These are phyloP conservation scores for Paracoccidioides lutzii DNA, from an alignment of 2,329 filamentous ascomycete genomes.

Conservation along the genomic window DNA sequence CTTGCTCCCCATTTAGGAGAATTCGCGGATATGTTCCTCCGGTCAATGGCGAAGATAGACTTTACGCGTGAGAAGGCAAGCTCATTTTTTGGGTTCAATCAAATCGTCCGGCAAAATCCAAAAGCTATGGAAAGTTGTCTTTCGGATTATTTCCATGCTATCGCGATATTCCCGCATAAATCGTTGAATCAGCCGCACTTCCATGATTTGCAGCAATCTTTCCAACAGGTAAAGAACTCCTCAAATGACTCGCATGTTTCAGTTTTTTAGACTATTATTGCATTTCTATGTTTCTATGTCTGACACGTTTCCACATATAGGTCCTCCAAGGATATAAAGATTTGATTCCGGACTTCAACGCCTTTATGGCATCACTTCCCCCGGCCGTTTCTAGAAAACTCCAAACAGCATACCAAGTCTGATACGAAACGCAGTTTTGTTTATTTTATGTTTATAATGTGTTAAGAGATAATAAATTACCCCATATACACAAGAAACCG, in stretches of 20 bases:
- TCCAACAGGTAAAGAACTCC: slow-evolving; percentile 53
- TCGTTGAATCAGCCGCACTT: slow-evolving; percentile 49
- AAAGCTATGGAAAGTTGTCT: slow-evolving; percentile 82
- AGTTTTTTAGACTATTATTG: neutral
- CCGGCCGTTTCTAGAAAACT: slow-evolving; percentile 29
- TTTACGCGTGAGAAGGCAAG: slow-evolving; percentile 90
- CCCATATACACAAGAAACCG: neutral
- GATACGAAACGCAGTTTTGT: slow-evolving; percentile 8
- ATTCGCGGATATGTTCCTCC: slow-evolving; percentile 72
- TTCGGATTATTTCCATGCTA: slow-evolving; percentile 67
- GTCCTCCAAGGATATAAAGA: slow-evolving; percentile 36
- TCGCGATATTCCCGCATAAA: slow-evolving; percentile 56
- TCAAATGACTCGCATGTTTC: neutral
- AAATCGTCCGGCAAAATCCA: slow-evolving; percentile 73
- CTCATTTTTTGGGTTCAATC: slow-evolving; percentile 80
- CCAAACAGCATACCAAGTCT: slow-evolving; percentile 31
- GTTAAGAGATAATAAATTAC: neutral
- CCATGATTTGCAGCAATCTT: slow-evolving; percentile 52
- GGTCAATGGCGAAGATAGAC: slow-evolving; percentile 68
- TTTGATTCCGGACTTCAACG: slow-evolving; percentile 35
- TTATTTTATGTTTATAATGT: neutral
- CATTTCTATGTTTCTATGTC: neutral
- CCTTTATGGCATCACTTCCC: slow-evolving; percentile 33
- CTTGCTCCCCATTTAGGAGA: slow-evolving; percentile 66
- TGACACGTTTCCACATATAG: slow-evolving; percentile 14